phyloP scores from a whole-genome alignment of 2,329 filamentous ascomycete genomes.

The Neophaeococcomyces aloes region DNA sequence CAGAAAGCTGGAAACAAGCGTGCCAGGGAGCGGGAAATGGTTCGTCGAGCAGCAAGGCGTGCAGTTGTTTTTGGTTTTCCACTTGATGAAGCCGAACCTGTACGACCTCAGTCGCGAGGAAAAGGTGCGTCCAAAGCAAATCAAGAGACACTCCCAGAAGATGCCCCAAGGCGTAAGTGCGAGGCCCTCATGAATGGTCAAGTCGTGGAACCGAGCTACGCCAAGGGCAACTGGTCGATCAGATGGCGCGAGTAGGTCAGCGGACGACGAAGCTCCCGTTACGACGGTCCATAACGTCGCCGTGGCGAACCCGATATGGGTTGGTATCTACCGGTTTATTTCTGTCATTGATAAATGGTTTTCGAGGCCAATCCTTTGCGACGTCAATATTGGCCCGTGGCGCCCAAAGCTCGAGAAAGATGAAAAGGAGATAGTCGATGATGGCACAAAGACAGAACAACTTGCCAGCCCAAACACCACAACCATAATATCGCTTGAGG shows the following conservation, averaged over 20 bases:
- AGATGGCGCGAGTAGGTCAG: constrained; percentile 41
- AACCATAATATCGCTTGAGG: constrained; percentile 92
- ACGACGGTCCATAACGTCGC: constrained; percentile 21
- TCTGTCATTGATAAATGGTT: constrained; percentile 34
- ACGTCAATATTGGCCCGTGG: constrained; percentile 80
- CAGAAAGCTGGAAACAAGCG: constrained; percentile 14
- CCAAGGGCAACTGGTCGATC: constrained; percentile 51
- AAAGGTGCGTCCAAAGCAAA: neutral
- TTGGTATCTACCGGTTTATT: constrained; percentile 23
- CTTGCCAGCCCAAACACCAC: constrained; percentile 96
- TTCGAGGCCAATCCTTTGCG: constrained; percentile 84
- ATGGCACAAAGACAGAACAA: constrained; percentile 90
- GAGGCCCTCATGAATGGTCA: constrained; percentile 50
- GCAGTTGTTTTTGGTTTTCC: constrained; percentile 14
- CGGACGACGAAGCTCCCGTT: constrained; percentile 20
- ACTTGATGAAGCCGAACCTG: constrained; percentile 1
- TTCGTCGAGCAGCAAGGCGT: constrained; percentile 16
- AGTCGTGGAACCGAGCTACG: constrained; percentile 50
- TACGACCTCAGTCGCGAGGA: neutral
- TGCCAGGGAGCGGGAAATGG: constrained; percentile 18
- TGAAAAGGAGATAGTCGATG: constrained; percentile 83
- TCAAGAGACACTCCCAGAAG: constrained; percentile 3
- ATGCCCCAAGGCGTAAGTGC: constrained; percentile 33
- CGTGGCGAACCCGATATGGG: constrained; percentile 15
- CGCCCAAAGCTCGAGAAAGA: constrained; percentile 78